Conservation (phyloP, 306 rosid species). For the Inga laurina region DNA sequence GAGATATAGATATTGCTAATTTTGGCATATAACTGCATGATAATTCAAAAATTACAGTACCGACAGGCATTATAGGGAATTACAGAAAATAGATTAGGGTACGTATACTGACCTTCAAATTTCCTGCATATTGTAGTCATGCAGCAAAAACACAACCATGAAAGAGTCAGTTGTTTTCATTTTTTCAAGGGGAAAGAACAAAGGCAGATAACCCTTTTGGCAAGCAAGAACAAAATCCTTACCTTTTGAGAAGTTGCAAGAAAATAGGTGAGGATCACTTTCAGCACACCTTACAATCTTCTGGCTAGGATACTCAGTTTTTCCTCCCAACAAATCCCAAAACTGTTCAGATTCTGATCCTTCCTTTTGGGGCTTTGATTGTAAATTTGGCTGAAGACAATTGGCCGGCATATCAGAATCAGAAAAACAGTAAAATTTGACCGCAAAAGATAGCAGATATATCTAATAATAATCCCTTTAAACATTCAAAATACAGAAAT, state of each 20-base stretch:
- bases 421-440: constrained; percentile 34
- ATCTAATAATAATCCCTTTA: constrained; percentile 5
- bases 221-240: constrained; percentile 23
- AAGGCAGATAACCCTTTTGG: constrained; percentile 16
- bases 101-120: constrained; percentile 63
- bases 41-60: constrained; percentile 23
- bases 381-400: constrained; percentile 77
- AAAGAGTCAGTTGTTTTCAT: constrained; percentile 37
- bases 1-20: background rate
- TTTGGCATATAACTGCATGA: constrained; percentile 7
- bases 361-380: constrained; percentile 81
- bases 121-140: constrained; percentile 54
- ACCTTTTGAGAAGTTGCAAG: constrained; percentile 77
- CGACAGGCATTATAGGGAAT: constrained; percentile 3
- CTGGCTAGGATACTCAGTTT: constrained; percentile 74
- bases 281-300: constrained; percentile 69
- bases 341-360: constrained; percentile 86
- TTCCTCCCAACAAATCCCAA: constrained; percentile 82
- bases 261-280: constrained; percentile 76
- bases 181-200: background rate
- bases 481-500: constrained; percentile 21
- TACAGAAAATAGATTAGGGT: constrained; percentile 28
- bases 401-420: constrained; percentile 36
- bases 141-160: constrained; percentile 32
- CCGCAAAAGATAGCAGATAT: constrained; percentile 13